Base-by-base conservation (phyloP, 2,329 filamentous ascomycete genomes). In the Fusarium longipes region DNA sequence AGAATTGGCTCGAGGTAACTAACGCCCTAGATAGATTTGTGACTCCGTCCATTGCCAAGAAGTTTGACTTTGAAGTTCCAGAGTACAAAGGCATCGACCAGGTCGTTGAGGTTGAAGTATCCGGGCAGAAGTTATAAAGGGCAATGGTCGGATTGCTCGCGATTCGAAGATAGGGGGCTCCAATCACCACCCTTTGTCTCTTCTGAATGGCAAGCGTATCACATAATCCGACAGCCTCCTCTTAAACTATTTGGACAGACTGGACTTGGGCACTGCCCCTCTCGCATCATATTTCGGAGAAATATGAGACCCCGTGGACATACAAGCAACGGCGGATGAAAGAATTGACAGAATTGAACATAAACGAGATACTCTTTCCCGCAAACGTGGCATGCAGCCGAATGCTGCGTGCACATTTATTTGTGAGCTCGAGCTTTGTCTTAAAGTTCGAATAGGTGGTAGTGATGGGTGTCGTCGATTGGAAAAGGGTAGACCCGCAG, bases 71-170 rank as follows among this genome's bases (percentile, higher is more conserved):
- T 64, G 91, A 96, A 71, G 77, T 97, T 52, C 95, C 95, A 7
- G 81, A 86, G 67, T 99, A 97, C 78, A 83, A 91, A 71, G 96
- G 94, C 0, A 81, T 96, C 69, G 94, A 98, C 78, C 96, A 98
- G 79, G 84, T 97, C 70, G 90, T 94, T 53, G 96, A 99, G 78
- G 84, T 96, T 39, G 80, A 79, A 15, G 74, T 77, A 12, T 77
- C 78, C 44, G 82, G 78, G 33, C 79, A 84, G 67, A 89, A 85
- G 74, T 80, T 90, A 63, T 90, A 73, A 83, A 56, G 12, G 27
- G 10, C 15, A 39, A 40, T 36, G 32, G 29, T 54, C 35, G 52
- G 40, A 45, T 33, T 51, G 50, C 24, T 18, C 25, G 54, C 29
- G 33, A 45, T 40, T 57, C 50, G 32, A 48, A 33, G 53, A 63